A percentile compares a stretch with the other conserved stretches of the same genome.
These are phyloP conservation scores for Ramaria sp. DNA, from an alignment of 768 basidiomycete species.

Conservation along the genomic window DNA sequence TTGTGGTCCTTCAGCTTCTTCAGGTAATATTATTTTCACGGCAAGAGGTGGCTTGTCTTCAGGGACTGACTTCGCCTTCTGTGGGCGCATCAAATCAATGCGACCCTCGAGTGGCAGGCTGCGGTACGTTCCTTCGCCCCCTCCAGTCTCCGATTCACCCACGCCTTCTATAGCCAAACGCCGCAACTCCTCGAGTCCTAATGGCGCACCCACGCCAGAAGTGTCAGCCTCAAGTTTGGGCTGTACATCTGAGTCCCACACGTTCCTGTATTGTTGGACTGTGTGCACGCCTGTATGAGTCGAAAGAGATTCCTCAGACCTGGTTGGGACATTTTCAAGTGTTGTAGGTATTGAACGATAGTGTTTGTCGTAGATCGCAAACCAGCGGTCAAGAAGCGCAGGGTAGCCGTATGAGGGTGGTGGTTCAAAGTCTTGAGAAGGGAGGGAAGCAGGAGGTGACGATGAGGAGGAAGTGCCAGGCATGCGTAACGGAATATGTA, in stretches of 20 bases:
- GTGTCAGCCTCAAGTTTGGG: neutral
- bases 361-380: conserved; percentile 77
- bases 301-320: neutral
- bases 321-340: neutral
- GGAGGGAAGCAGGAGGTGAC: conserved; percentile 1
- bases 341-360: conserved; percentile 41
- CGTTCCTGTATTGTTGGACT: conserved; percentile 41
- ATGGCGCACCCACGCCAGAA: conserved; percentile 16
- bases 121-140: conserved; percentile 62
- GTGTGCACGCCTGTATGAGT: neutral
- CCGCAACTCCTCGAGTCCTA: conserved; percentile 58
- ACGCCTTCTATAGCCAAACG: conserved; percentile 52
- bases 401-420: conserved; percentile 63
- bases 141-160: conserved; percentile 15
- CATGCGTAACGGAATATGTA: conserved; percentile 56
- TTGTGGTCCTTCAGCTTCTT: neutral
- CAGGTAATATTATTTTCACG: neutral
- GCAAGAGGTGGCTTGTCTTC: conserved; percentile 6
- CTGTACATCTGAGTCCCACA: conserved; percentile 48
- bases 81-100: conserved; percentile 58
- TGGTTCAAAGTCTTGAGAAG: conserved; percentile 11
- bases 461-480: conserved; percentile 34
- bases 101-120: conserved; percentile 82
- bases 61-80: conserved; percentile 3
- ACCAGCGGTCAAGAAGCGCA: conserved; percentile 86